Evolutionary conservation across 345 rosid species (phyloP), one percentile per base, ranked within the genome.

Genomic region (Hibiscus tridactylites): DNA sequence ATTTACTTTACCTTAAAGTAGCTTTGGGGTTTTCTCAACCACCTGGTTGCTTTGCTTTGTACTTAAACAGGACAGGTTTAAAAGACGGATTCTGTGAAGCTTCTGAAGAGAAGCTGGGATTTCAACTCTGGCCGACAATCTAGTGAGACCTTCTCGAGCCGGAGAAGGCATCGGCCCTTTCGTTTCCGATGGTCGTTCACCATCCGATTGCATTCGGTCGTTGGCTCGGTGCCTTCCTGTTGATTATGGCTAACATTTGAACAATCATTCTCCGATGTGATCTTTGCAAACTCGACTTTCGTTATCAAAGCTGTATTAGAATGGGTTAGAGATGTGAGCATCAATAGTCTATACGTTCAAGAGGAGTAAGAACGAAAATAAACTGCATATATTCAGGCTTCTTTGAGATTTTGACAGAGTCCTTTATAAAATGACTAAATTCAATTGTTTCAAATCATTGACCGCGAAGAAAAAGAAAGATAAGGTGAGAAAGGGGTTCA

Each of bases 81-180:
- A 29, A 17, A 77, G 66, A 62, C 63, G 65, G 79, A 65, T 59
- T 60, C 2, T 6, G 70, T 72, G 79, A 80, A 77, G 83, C 90
- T 85, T 88, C 87, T 60, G 74, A 81, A 72, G 75, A 81, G 88
- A 81, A 85, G 82, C 65, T 68, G 77, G 47, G 35, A 3, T 16
- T 70, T 74, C 75, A 87, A 84, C 86, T 89, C 94, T 93, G 97
- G 92, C 98, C 88, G 85, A 81, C 82, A n/a, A 74, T 73, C 60
- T 56, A 42, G 80, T 69, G 62, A 81, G 61, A 42, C 77, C 74
- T 79, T 68, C 75, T 73, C 80, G 59, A 68, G 81, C 88, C 75
- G 80, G 88, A 76, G 68, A 83, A 74, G 86, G 82, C 66, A 49
- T 53, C 65, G 74, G 68, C 53, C 75, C 80, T 78, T 80, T 64